These are phyloP conservation scores for Zygoascus hellenicus DNA, from an alignment of 1,139 yeast genomes.

Conservation along the genomic window DNA sequence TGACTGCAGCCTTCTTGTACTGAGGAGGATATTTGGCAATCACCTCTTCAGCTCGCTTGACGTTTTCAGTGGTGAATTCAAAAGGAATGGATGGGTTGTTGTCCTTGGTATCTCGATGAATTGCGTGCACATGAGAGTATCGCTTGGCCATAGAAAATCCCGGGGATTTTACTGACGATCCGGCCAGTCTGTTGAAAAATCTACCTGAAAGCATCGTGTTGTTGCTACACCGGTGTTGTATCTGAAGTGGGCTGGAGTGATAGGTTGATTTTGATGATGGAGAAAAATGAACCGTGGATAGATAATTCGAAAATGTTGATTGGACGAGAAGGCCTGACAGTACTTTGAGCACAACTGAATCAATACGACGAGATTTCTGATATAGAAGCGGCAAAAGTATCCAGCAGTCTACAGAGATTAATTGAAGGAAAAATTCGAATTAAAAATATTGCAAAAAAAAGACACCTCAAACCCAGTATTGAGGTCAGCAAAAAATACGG, in stretches of 20 bases:
- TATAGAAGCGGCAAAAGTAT: background rate
- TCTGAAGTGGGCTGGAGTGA: background rate
- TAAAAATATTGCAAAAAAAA: background rate
- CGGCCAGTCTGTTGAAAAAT: conserved; percentile 1
- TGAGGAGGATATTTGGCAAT: conserved; percentile 79
- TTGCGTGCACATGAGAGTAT: conserved; percentile 35
- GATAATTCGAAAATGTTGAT: background rate
- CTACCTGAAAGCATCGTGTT: background rate
- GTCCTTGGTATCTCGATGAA: conserved; percentile 65
- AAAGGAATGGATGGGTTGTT: conserved; percentile 69
- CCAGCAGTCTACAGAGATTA: background rate
- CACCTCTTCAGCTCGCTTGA: conserved; percentile 63
- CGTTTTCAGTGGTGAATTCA: conserved; percentile 67
- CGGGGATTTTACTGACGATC: background rate
- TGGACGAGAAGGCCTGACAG: background rate
- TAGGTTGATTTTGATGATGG: background rate
- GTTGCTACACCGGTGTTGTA: background rate
- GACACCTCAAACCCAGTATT: background rate
- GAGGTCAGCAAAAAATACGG: conserved; percentile 8
- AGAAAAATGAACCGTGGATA: background rate
- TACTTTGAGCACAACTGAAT: too few relatives aligned
- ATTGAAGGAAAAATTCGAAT: too few relatives aligned
- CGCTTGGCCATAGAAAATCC: background rate
- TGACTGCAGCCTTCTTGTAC: conserved; percentile 81
- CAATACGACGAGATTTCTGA: too few relatives aligned